phyloP scores from a whole-genome alignment of 2,329 filamentous ascomycete species.

The Penicillium decumbens region DNA sequence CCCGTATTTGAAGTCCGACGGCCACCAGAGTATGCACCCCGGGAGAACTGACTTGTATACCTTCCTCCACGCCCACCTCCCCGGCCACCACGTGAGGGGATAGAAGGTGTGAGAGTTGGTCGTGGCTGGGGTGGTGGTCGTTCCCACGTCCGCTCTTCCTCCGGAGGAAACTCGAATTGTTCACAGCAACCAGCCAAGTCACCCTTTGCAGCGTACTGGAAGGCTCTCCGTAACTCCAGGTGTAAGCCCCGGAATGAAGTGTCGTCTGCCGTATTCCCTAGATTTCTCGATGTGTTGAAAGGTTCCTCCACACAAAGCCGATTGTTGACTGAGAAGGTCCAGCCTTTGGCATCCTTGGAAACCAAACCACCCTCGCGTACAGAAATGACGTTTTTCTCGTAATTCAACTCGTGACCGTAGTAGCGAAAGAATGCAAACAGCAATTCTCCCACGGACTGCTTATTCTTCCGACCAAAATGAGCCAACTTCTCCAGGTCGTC shows the following conservation, averaged over 20 bases:
- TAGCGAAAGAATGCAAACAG: constrained; percentile 93
- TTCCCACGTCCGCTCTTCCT: constrained; percentile 61
- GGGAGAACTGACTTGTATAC: constrained; percentile 47
- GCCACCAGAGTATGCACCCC: constrained; percentile 44
- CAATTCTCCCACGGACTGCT: constrained; percentile 76
- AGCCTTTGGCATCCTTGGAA: constrained; percentile 79
- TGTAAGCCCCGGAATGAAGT: constrained; percentile 90
- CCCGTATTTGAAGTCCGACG: constrained; percentile 57
- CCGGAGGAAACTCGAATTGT: constrained; percentile 79
- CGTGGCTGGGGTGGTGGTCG: constrained; percentile 54
- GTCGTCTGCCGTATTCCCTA: constrained; percentile 94
- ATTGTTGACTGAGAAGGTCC: constrained; percentile 75
- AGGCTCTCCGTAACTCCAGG: constrained; percentile 80
- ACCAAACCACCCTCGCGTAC: constrained; percentile 75
- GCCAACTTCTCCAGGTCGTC: constrained; percentile 73
- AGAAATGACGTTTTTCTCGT: constrained; percentile 76
- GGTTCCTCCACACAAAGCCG: constrained; percentile 93
- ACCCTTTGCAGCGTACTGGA: constrained; percentile 71
- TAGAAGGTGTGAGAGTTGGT: constrained; percentile 47
- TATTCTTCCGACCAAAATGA: constrained; percentile 73
- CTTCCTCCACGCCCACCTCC: constrained; percentile 48
- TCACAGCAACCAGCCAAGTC: constrained; percentile 82
- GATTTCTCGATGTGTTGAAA: constrained; percentile 82
- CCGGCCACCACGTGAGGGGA: constrained; percentile 46
- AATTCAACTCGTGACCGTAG: constrained; percentile 90